Percentiles rank a stretch among this genome's conserved stretches.
These are phyloP conservation scores for Anthracocystis setariae DNA, from an alignment of 1,284 basidiomycete genomes.

Conservation along the genomic window DNA sequence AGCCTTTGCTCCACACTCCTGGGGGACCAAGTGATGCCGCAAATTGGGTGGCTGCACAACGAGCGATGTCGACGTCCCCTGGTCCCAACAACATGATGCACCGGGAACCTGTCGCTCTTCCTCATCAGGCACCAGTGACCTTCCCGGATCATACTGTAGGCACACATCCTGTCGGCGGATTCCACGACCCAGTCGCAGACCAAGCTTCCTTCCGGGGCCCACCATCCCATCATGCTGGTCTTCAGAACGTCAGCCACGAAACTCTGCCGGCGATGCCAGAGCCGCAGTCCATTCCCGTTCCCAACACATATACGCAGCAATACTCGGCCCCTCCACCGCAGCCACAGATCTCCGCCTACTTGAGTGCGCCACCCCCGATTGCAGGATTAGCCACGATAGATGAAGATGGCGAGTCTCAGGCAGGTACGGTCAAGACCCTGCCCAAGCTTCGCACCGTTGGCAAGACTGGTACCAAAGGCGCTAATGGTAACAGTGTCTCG, in stretches of 20 bases:
- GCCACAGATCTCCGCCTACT: constrained; percentile 6
- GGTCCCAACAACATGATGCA: constrained; percentile 15
- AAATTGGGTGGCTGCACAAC: constrained; percentile 35
- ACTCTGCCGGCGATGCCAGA: constrained; percentile 33
- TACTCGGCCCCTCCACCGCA: constrained; percentile 20
- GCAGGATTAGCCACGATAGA: constrained; percentile 56
- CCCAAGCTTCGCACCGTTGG: constrained; percentile 38
- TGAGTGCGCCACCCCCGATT: constrained; percentile 13
- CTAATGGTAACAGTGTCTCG: constrained; percentile 44
- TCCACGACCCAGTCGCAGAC: neutral
- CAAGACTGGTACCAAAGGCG: constrained; percentile 34
- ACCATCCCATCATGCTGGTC: constrained; percentile 9
- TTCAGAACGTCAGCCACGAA: constrained; percentile 8
- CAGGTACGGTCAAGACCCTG: constrained; percentile 55
- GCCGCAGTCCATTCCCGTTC: constrained; percentile 14
- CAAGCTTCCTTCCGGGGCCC: neutral
- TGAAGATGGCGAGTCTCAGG: constrained; percentile 56
- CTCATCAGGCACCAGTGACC: constrained; percentile 6
- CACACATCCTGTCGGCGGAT: constrained; percentile 10
- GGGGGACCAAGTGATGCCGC: constrained; percentile 7
- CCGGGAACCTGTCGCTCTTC: constrained; percentile 7
- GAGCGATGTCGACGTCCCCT: constrained; percentile 42
- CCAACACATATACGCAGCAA: constrained; percentile 13
- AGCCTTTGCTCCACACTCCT: neutral
- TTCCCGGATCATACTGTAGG: constrained; percentile 3